Evolutionary conservation across 1,284 basidiomycete genomes (phyloP).

Genomic region (Inonotus hispidus): DNA sequence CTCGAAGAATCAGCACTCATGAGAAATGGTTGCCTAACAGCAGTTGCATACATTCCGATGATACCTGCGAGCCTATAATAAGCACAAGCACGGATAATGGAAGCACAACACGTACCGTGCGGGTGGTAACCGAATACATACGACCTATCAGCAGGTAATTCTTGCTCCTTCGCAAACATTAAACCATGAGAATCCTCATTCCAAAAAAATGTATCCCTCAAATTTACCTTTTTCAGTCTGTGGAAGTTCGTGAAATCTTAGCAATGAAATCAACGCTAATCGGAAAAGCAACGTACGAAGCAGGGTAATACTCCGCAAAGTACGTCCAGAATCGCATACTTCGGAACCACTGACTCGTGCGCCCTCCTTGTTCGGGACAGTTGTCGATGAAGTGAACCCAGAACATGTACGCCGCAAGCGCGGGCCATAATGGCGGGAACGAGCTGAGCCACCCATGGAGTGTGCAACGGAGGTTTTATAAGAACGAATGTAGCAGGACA

Average conservation of each 20-base stretch:
- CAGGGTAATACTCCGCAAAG: constrained; percentile 91
- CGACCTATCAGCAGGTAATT: constrained; percentile 84
- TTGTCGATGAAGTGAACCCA: constrained; percentile 79
- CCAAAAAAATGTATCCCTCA: background rate
- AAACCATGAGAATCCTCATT: background rate
- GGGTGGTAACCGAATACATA: constrained; percentile 98
- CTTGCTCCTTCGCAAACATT: constrained; percentile 55
- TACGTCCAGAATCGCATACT: constrained; percentile 72
- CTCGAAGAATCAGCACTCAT: background rate
- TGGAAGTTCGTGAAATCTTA: background rate
- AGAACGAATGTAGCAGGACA: background rate
- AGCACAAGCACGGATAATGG: constrained; percentile 1
- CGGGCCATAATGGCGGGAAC: constrained; percentile 83
- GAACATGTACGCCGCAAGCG: constrained; percentile 74
- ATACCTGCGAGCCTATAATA: constrained; percentile 48
- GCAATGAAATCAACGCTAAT: constrained; percentile 6
- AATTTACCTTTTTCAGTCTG: constrained; percentile 55
- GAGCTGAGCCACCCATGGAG: constrained; percentile 50
- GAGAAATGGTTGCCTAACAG: background rate
- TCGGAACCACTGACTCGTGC: constrained; percentile 76
- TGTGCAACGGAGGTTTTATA: background rate
- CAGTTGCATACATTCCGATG: constrained; percentile 66
- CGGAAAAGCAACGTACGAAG: constrained; percentile 55
- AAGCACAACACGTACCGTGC: constrained; percentile 57
- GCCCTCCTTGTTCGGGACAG: constrained; percentile 75